Conservation (phyloP, 306 rosid genomes). For the Argentina anserina region DNA sequence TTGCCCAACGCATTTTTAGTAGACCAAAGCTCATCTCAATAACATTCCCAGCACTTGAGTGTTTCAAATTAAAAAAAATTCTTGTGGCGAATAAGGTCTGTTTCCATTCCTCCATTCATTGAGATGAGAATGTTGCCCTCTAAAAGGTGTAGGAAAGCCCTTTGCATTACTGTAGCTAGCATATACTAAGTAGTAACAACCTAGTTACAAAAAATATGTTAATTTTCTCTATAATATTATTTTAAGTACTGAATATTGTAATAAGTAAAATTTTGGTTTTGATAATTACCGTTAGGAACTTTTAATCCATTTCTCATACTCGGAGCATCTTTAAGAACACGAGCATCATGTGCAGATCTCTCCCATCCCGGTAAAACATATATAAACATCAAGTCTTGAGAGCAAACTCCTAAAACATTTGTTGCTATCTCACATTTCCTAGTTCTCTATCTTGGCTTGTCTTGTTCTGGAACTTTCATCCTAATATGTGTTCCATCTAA, state of each 20-base stretch:
- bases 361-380: no score
- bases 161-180: neutral
- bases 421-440: no score
- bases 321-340: neutral
- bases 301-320: neutral
- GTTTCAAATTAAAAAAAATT: constrained; percentile 2
- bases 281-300: neutral
- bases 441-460: no score
- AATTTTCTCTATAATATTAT: neutral
- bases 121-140: constrained; percentile 2
- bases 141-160: neutral
- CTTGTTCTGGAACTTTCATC: no score
- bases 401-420: no score
- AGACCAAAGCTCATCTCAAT: neutral
- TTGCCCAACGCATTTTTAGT: neutral
- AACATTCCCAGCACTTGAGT: neutral
- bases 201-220: neutral
- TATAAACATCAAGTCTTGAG: no score
- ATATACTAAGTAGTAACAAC: neutral
- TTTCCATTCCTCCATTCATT: neutral
- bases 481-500: constrained; percentile 11
- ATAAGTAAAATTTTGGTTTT: neutral
- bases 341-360: neutral
- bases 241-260: neutral
- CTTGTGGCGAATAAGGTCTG: neutral